Evolutionary conservation across 495 filamentous ascomycete species (phyloP), one percentile per base, ranked within the genome.

Genomic region (Aspergillus heteromorphus): DNA sequence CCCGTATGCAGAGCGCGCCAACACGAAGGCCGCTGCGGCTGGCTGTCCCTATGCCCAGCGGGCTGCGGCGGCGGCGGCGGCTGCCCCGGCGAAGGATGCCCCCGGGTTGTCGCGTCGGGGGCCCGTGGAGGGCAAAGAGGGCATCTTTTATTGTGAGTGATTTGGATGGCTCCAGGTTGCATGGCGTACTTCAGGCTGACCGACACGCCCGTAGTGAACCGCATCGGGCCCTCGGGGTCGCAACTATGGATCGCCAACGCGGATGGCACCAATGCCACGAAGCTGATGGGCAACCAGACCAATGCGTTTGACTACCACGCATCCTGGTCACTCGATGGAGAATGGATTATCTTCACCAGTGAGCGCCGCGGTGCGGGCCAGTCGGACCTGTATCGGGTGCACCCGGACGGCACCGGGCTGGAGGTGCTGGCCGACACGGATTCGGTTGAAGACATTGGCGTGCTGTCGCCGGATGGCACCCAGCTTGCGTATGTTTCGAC

Each of bases 241-340:
- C 53, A 58, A 14, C 51, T 66, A 0, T 70, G 58, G 43, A 53
- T 70, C 23, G 51, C 67, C 45, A 65, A 70, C 27, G 54, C 61
- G 3, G 65, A 70, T 41, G 67, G 65, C 30, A 63, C 27, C 47
- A 61, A 66, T 48, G 60, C 55, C 16, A 53, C 47, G 6, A 21
- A 53, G 48, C 50, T 70, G 13, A 36, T 70, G 52, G 58, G 58
- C n/a, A 58, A 60, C 21, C 54, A 60, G 17, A 58, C 54, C 23
- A 23, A 53, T 30, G 40, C 36, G 9, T 68, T 69, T 34, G 66
- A 72, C 40, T 71, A 68, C 49, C 69, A 68, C 36, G 48, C 63
- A 23, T 59, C 49, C 2, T 70, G 53, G 51, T 68, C 67, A 2
- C 45, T 51, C 0, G 61, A 69, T 31, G 57, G 55, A 14, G 21